Percentiles rank a stretch among this genome's conserved stretches.
Evolutionary conservation across 2,329 filamentous ascomycete species (phyloP).

Genomic region (Metarhizium robertsii): DNA sequence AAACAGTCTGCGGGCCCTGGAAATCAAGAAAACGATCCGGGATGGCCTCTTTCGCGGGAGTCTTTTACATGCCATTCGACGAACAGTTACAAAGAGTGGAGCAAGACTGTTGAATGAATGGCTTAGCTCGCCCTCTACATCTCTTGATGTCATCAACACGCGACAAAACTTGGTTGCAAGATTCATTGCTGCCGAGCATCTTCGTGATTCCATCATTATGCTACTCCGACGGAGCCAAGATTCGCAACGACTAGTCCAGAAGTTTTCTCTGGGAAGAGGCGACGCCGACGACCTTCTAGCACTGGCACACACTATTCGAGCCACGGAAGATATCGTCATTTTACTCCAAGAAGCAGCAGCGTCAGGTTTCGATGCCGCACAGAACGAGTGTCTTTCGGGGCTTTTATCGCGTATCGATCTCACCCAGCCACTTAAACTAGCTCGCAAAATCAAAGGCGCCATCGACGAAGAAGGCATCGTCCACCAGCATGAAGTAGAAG

Average conservation of each 20-base stretch:
- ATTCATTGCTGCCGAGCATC: conserved; percentile 55
- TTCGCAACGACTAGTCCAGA: conserved; percentile 82
- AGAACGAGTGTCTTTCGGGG: conserved; percentile 27
- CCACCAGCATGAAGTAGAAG: conserved; percentile 68
- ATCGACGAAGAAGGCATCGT: conserved; percentile 92
- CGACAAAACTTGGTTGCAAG: conserved; percentile 74
- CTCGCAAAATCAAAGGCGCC: conserved; percentile 60
- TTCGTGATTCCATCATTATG: conserved; percentile 60
- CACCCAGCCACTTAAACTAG: conserved; percentile 56
- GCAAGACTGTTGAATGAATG: conserved; percentile 75
- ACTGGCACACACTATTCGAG: conserved; percentile 70
- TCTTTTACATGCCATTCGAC: conserved; percentile 77
- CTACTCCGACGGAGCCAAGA: conserved; percentile 72
- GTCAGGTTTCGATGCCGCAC: conserved; percentile 7
- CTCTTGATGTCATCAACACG: conserved; percentile 64
- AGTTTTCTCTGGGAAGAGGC: conserved; percentile 87
- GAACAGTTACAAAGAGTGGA: conserved; percentile 87
- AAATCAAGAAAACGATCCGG: conserved; percentile 77
- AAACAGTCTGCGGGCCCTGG: conserved; percentile 79
- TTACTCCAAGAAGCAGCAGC: conserved; percentile 27
- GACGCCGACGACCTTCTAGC: conserved; percentile 83
- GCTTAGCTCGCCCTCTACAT: conserved; percentile 88
- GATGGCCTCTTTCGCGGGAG: conserved; percentile 76
- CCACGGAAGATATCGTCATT: conserved; percentile 56
- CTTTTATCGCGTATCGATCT: conserved; percentile 55